phyloP scores from a whole-genome alignment of 495 filamentous ascomycete genomes.

The Neurospora pannonica region DNA sequence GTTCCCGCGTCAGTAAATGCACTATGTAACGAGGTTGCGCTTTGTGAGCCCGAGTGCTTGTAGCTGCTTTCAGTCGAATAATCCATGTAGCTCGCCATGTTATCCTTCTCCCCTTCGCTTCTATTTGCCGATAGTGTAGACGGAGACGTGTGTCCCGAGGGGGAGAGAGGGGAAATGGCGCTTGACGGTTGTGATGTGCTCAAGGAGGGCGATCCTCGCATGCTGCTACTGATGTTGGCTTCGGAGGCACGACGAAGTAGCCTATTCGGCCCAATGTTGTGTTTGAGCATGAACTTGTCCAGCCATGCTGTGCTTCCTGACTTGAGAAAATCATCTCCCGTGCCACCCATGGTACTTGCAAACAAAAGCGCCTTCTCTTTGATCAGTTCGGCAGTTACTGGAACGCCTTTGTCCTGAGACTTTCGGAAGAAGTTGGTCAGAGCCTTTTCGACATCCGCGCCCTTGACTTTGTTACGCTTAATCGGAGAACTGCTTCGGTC shows the following conservation, averaged over 20 bases:
- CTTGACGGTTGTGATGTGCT: constrained; percentile 58
- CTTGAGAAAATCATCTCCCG: constrained; percentile 63
- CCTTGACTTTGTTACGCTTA: constrained; percentile 82
- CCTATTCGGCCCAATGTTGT: constrained; percentile 58
- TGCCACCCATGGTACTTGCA: constrained; percentile 62
- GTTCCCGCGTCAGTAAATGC: constrained; percentile 52
- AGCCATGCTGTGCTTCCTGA: constrained; percentile 71
- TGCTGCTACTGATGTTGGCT: constrained; percentile 50
- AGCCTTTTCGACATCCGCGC: constrained; percentile 92
- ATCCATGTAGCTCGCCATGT: constrained; percentile 38
- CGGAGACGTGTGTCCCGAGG: constrained; percentile 50
- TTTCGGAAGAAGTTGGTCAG: constrained; percentile 82
- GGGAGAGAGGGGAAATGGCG: constrained; percentile 66
- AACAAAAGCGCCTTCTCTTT: constrained; percentile 83
- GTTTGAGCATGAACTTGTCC: constrained; percentile 94
- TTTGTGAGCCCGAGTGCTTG: constrained; percentile 46
- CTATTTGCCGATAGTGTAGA: constrained; percentile 58
- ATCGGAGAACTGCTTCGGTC: constrained; percentile 82
- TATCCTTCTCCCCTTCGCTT: constrained; percentile 53
- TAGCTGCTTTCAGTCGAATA: constrained; percentile 40
- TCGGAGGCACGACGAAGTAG: constrained; percentile 63
- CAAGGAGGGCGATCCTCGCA: constrained; percentile 41
- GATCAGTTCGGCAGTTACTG: constrained; percentile 74
- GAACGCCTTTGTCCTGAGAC: constrained; percentile 63
- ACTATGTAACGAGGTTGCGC: constrained; percentile 45